A percentile compares a stretch with the other conserved stretches of the same genome.
Evolutionary conservation across 2,329 filamentous ascomycete species (phyloP).

Genomic region (Fusarium hainanense): DNA sequence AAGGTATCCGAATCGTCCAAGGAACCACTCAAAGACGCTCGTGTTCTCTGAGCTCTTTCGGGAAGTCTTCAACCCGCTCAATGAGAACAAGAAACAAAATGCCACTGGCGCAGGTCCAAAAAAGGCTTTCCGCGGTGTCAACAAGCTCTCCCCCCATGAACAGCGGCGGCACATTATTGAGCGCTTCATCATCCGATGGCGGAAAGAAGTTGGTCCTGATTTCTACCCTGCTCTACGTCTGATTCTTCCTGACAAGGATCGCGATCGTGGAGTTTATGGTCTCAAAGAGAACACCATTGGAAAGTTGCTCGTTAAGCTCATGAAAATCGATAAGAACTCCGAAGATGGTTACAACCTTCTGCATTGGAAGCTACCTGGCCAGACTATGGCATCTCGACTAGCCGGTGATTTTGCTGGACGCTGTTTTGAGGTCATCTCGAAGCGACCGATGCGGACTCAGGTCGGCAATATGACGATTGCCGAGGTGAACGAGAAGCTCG

Average conservation of each 20-base stretch:
- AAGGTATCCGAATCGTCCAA: constrained; percentile 84
- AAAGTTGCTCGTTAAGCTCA: constrained; percentile 88
- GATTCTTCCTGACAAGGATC: constrained; percentile 92
- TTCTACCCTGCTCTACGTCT: constrained; percentile 93
- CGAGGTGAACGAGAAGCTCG: constrained; percentile 88
- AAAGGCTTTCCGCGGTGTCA: constrained; percentile 67
- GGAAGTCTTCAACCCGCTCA: constrained; percentile 82
- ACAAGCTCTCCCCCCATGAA: constrained; percentile 77
- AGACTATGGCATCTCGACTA: constrained; percentile 69
- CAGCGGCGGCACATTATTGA: constrained; percentile 83
- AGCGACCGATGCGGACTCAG: constrained; percentile 79
- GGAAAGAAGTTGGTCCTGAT: constrained; percentile 87
- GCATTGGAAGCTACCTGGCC: constrained; percentile 91
- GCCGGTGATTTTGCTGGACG: constrained; percentile 93
- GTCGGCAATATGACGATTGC: constrained; percentile 85
- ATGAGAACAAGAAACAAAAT: constrained; percentile 82
- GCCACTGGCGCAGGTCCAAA: constrained; percentile 67
- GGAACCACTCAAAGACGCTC: constrained; percentile 81
- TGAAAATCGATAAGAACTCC: constrained; percentile 91
- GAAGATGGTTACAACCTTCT: constrained; percentile 87
- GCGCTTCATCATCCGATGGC: constrained; percentile 87
- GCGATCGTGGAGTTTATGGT: constrained; percentile 91
- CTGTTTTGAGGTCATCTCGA: constrained; percentile 87
- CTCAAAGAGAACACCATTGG: constrained; percentile 93
- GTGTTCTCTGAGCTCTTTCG: constrained; percentile 83